A percentile compares a stretch with the other conserved stretches of the same genome.
These are phyloP conservation scores for Sugiyamaella novakii DNA, from an alignment of 1,139 yeast genomes.

Conservation along the genomic window DNA sequence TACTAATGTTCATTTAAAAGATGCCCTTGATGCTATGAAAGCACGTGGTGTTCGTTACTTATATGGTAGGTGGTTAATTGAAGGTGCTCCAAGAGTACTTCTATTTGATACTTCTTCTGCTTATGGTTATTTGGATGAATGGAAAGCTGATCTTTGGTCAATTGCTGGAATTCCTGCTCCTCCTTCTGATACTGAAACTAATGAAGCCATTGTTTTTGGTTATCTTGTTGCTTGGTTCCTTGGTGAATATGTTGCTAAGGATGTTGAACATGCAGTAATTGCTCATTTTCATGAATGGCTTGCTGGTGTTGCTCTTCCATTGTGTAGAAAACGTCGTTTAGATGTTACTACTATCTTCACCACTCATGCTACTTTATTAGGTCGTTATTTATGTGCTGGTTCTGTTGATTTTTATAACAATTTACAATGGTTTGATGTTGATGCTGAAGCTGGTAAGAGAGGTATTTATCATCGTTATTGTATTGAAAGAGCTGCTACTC, in stretches of 20 bases:
- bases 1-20: slow-evolving; percentile 58
- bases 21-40: slow-evolving; percentile 59
- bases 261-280: slow-evolving; percentile 82
- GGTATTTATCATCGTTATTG: slow-evolving; percentile 98
- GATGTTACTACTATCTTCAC: slow-evolving; percentile 96
- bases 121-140: slow-evolving; percentile 68
- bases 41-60: slow-evolving; percentile 79
- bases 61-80: slow-evolving; percentile 96
- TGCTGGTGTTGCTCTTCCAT: slow-evolving; percentile 93
- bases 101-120: slow-evolving; percentile 86
- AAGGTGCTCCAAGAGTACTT: slow-evolving; percentile 93
- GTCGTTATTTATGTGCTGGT: slow-evolving; percentile 95
- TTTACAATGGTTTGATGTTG: slow-evolving; percentile 87
- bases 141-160: slow-evolving; percentile 94
- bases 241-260: slow-evolving; percentile 86
- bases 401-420: slow-evolving; percentile 94
- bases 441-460: slow-evolving; percentile 96
- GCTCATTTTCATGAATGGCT: slow-evolving; percentile 98
- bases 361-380: slow-evolving; percentile 94
- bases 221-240: slow-evolving; percentile 96
- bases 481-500: slow-evolving; percentile 95
- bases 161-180: slow-evolving; percentile 93
- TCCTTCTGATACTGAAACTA: slow-evolving; percentile 81
- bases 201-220: slow-evolving; percentile 90
- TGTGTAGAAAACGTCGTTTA: slow-evolving; percentile 86